Conservation (phyloP, 116 monocot genomes). For the Thalassia testudinum region DNA sequence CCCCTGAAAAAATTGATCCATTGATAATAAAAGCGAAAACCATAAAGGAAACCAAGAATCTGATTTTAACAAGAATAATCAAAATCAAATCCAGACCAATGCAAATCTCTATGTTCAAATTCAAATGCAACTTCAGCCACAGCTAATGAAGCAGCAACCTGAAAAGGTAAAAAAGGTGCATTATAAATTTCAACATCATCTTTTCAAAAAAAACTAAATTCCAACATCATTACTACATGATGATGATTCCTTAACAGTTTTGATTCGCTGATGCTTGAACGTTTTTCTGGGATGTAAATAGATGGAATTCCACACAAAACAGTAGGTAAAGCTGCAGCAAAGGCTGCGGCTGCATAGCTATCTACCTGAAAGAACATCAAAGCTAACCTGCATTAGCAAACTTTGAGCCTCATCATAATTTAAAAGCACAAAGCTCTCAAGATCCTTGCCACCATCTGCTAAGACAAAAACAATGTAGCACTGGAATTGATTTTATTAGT, state of each 20-base stretch:
- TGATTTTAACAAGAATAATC: neutral
- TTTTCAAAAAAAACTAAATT: too few species aligned
- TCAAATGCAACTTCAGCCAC: slow-evolving; percentile 85
- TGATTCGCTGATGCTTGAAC: too few species aligned
- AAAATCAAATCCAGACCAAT: slow-evolving; percentile 37
- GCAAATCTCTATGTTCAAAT: slow-evolving; percentile 97
- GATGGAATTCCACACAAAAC: too few species aligned
- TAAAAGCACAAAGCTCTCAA: slow-evolving; percentile 74
- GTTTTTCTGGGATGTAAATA: too few species aligned
- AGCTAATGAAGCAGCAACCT: slow-evolving; percentile 76
- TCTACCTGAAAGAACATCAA: too few species aligned
- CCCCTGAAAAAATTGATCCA: slow-evolving; percentile 39
- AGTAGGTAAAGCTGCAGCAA: too few species aligned
- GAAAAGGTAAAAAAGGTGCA: slow-evolving; percentile 1
- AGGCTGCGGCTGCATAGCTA: too few species aligned
- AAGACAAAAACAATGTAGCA: slow-evolving; percentile 78
- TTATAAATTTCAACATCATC: too few species aligned
- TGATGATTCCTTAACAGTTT: too few species aligned
- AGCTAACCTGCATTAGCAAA: slow-evolving; percentile 58
- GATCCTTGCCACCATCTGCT: slow-evolving; percentile 92
- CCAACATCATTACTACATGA: too few species aligned
- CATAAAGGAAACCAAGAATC: neutral
- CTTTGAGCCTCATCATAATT: slow-evolving; percentile 79
- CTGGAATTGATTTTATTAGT: slow-evolving; percentile 23
- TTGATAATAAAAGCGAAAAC: neutral